Conservation (phyloP, 768 basidiomycete genomes). For the Tricholoma sp. region DNA sequence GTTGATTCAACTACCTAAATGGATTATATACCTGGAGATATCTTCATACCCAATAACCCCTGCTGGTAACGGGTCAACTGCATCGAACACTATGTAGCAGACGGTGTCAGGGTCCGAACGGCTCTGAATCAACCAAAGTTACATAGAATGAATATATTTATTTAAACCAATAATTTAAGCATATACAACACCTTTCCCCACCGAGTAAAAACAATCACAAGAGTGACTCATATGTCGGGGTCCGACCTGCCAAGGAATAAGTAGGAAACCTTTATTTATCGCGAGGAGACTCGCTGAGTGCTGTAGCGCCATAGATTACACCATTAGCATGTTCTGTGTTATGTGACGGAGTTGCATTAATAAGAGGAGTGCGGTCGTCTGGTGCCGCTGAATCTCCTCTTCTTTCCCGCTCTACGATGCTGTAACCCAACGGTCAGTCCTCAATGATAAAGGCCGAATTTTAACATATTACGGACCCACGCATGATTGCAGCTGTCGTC, state of each 20-base stretch:
- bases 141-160: too few relatives aligned
- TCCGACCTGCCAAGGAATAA: neutral
- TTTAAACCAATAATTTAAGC: too few relatives aligned
- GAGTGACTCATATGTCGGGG: neutral
- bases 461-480: slow-evolving; percentile 45
- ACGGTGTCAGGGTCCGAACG: neutral
- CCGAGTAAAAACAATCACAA: neutral
- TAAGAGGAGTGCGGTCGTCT: slow-evolving; percentile 32
- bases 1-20: too few relatives aligned
- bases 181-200: too few relatives aligned
- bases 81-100: too few relatives aligned
- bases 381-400: slow-evolving; percentile 21
- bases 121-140: neutral
- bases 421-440: slow-evolving; percentile 12
- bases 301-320: neutral
- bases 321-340: slow-evolving; percentile 1
- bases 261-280: neutral
- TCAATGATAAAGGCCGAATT: neutral
- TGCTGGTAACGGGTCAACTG: too few relatives aligned
- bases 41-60: too few relatives aligned
- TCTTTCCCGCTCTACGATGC: slow-evolving; percentile 53
- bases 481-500: slow-evolving; percentile 74
- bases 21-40: too few relatives aligned
- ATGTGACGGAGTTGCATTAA: slow-evolving; percentile 12
- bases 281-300: slow-evolving; percentile 9